Percentiles rank a stretch among this genome's conserved stretches.
These are phyloP conservation scores for Spinacia oleracea DNA, from an alignment of 179 eudicot genomes.

Conservation along the genomic window DNA sequence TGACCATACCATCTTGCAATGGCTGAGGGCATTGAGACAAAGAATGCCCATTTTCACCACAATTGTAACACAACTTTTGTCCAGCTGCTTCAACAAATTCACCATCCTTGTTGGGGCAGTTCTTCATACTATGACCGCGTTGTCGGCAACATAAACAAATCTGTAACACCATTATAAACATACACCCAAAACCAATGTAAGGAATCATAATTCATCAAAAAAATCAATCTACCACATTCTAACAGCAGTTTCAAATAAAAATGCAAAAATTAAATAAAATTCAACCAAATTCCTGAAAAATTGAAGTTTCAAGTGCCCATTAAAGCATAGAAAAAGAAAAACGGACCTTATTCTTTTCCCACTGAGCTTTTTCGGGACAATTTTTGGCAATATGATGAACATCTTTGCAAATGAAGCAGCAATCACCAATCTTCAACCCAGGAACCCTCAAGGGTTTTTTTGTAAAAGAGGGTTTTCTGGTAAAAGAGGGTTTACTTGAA, in stretches of 20 bases:
- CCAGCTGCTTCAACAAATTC: slow-evolving; percentile 43
- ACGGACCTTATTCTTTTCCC: slow-evolving; percentile 85
- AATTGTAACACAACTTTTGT: slow-evolving; percentile 74
- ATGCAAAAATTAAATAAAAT: not conserved
- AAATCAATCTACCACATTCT: not conserved
- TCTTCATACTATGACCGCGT: slow-evolving; percentile 88
- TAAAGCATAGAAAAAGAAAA: not conserved
- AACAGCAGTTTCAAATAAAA: not conserved
- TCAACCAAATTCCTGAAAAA: not conserved
- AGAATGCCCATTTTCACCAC: slow-evolving; percentile 82
- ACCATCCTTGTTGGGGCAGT: slow-evolving; percentile 66
- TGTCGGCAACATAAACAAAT: slow-evolving; percentile 82
- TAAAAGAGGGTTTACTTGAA: slow-evolving; percentile 31
- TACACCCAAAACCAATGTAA: slow-evolving; percentile 3
- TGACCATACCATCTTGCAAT: slow-evolving; percentile 62
- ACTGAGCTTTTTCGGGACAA: slow-evolving; percentile 69
- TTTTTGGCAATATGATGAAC: slow-evolving; percentile 75
- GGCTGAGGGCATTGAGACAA: slow-evolving; percentile 66
- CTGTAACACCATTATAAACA: slow-evolving; percentile 40
- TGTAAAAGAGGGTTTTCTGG: slow-evolving; percentile 39
- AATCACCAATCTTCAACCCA: slow-evolving; percentile 92
- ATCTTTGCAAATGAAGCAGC: slow-evolving; percentile 85
- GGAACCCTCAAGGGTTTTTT: slow-evolving; percentile 78
- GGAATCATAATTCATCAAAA: not conserved
- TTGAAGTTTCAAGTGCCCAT: not conserved